phyloP scores from a whole-genome alignment of 495 filamentous ascomycete genomes.

The Penicillium maclennaniae region DNA sequence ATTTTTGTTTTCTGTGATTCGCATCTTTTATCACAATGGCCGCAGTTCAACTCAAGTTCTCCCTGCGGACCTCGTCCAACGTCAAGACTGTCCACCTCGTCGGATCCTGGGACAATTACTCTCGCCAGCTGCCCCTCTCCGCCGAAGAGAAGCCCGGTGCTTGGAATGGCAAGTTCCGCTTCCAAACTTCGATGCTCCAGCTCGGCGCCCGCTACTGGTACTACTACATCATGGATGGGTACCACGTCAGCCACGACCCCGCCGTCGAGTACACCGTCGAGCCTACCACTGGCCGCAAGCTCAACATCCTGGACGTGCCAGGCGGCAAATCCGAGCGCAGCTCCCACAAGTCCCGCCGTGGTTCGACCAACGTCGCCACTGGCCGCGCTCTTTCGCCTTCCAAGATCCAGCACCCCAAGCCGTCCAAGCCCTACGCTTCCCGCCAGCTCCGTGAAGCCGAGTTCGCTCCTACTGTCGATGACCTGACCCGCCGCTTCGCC shows the following conservation, averaged over 20 bases:
- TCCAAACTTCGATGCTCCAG: slow-evolving; percentile 79
- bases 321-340: slow-evolving; percentile 30
- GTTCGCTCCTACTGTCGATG: slow-evolving; percentile 66
- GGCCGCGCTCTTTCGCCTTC: slow-evolving; percentile 82
- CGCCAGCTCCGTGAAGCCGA: slow-evolving; percentile 77
- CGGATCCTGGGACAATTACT: slow-evolving; percentile 98
- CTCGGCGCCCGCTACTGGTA: slow-evolving; percentile 95
- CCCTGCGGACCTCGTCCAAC: slow-evolving; percentile 90
- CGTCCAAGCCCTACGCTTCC: slow-evolving; percentile 78
- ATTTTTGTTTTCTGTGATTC: slow-evolving; percentile 17
- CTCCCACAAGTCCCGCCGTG: slow-evolving; percentile 28
- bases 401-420: slow-evolving; percentile 88
- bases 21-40: slow-evolving; percentile 60
- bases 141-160: slow-evolving; percentile 82
- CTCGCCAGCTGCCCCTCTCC: slow-evolving; percentile 84
- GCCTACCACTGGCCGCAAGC: slow-evolving; percentile 91
- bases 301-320: slow-evolving; percentile 75
- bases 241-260: slow-evolving; percentile 97
- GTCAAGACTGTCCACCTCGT: slow-evolving; percentile 97
- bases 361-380: slow-evolving; percentile 66
- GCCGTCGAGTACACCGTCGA: slow-evolving; percentile 85
- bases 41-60: slow-evolving; percentile 79
- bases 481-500: slow-evolving; percentile 70
- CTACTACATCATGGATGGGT: slow-evolving; percentile 99
- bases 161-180: slow-evolving; percentile 95